Evolutionary conservation across 345 rosid genomes (phyloP), one percentile per base, ranked within the genome.

Genomic region (Citrus hindsii): DNA sequence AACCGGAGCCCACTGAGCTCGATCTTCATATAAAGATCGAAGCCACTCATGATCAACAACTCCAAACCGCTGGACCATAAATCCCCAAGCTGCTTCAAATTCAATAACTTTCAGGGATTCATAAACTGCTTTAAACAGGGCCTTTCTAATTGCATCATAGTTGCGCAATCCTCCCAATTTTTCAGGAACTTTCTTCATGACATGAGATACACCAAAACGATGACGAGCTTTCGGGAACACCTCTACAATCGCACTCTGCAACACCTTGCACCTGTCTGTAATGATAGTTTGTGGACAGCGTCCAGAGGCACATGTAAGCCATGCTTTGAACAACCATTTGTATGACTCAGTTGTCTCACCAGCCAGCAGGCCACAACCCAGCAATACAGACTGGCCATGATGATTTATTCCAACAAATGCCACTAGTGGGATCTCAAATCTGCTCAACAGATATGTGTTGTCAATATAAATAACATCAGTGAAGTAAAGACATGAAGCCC

Each of bases 1-100:
- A 78, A 90, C 97, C 1, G 94, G 98, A 79, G 90, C 92, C 98
- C 98, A 95, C 32, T 66, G 84, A 79, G 76, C 88, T 46, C 98
- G 87, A 40, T 92, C 98, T 80, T 91, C 93, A 72, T 89, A 92
- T 65, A 90, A 85, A 40, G 89, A 80, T 79, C 85, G 85, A 24
- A 95, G 91, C 94, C 94, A 89, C 71, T 88, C 92, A 55, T 90
- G 86, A 67, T 90, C 89, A 30, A 83, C 69, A 79, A 89, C 79
- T 59, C 89, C 90, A 78, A 89, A 89, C 28, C 40, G 85, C 80
- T 87, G 96, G 79, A 85, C 84, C 92, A 89, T 85, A 69, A 81
- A 84, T 79, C 89, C 90, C 97, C 97, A 92, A 28, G 88, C 96
- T 68, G 84, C 76, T 81, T 92, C 94, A 80, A 92, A 90, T 71